These are phyloP conservation scores for Blastobotrys raffinosifermentans DNA, from an alignment of 1,139 yeast species.

Conservation along the genomic window DNA sequence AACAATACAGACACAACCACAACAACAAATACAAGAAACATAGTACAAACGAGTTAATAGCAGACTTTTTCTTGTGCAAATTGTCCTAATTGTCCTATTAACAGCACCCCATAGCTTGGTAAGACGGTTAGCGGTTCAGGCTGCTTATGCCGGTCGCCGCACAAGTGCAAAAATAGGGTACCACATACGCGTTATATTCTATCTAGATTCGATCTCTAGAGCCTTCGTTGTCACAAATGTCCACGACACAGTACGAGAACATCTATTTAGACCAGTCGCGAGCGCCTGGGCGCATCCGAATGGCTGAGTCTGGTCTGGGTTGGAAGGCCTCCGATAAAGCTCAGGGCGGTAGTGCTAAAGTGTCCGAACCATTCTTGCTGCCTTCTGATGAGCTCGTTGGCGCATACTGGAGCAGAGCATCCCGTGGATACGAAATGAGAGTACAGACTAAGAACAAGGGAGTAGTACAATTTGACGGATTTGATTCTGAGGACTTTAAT, in stretches of 20 bases:
- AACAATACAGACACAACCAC: too few relatives aligned
- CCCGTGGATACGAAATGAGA: slow-evolving; percentile 84
- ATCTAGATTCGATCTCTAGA: too few relatives aligned
- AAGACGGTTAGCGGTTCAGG: too few relatives aligned
- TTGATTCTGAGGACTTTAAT: slow-evolving; percentile 74
- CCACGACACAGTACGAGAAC: slow-evolving; percentile 62
- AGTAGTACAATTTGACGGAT: slow-evolving; percentile 84
- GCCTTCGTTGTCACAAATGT: too few relatives aligned
- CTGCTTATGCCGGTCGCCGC: too few relatives aligned
- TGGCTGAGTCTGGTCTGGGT: slow-evolving; percentile 92
- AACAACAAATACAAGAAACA: too few relatives aligned
- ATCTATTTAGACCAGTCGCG: slow-evolving; percentile 85
- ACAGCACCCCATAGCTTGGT: too few relatives aligned
- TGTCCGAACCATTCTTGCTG: slow-evolving; percentile 64
- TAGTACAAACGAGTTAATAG: too few relatives aligned
- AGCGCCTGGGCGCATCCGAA: slow-evolving; percentile 81
- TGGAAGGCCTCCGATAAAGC: slow-evolving; percentile 72
- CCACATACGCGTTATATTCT: too few relatives aligned
- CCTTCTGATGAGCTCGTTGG: slow-evolving; percentile 79
- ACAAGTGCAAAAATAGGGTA: too few relatives aligned
- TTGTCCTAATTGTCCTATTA: too few relatives aligned
- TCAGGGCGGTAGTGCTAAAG: slow-evolving; percentile 46
- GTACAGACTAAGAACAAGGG: slow-evolving; percentile 87
- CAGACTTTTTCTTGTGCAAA: too few relatives aligned
- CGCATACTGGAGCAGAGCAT: slow-evolving; percentile 88